Evolutionary conservation across 495 filamentous ascomycete genomes (phyloP), one percentile per base, ranked within the genome.

Genomic region (Penicillium fimorum): DNA sequence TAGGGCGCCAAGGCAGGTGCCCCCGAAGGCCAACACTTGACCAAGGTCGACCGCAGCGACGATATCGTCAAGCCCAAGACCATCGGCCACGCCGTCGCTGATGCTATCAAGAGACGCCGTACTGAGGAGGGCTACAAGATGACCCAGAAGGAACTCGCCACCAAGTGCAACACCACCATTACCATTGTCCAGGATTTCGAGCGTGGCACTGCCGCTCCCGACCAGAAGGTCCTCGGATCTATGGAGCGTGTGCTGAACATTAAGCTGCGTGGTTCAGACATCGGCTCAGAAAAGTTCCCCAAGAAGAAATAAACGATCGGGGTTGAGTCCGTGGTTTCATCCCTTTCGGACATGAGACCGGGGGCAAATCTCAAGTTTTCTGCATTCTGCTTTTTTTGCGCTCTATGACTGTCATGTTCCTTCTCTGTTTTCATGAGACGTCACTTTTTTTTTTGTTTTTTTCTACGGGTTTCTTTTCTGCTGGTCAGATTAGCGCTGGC

Each of bases 51-150:
- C 82, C 94, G 94, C 64, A 84, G 85, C 72, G 95, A 97, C 81
- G 94, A 97, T 71, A 96, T 97, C 76, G 85, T 97, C 72, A 96
- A 96, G 78, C 91, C 91, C 63, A 92, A 92, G 74, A 96, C 91
- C 51, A 82, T 97, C 47, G 90, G 92, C 63, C 70, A 76, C 58
- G 78, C 83, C 49, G 91, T 97, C 57, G 92, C 88, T 58, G 82
- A 88, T 55, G 90, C 87, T 24, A 96, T 98, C 82, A 82, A 83
- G 62, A 79, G 82, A 65, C 82, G 84, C 55, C 86, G 90, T 38
- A 89, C 76, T 79, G 88, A 84, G 67, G 85, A 85, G 56, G 77
- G 76, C 53, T 79, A 77, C 73, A 92, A 94, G 77, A 89, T 97
- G 88, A 94, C 92, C 33, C 94, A 97, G 81, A 95, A 94, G 79